These are phyloP conservation scores for Suillus subalutaceus DNA, from an alignment of 768 basidiomycete genomes.

Conservation along the genomic window DNA sequence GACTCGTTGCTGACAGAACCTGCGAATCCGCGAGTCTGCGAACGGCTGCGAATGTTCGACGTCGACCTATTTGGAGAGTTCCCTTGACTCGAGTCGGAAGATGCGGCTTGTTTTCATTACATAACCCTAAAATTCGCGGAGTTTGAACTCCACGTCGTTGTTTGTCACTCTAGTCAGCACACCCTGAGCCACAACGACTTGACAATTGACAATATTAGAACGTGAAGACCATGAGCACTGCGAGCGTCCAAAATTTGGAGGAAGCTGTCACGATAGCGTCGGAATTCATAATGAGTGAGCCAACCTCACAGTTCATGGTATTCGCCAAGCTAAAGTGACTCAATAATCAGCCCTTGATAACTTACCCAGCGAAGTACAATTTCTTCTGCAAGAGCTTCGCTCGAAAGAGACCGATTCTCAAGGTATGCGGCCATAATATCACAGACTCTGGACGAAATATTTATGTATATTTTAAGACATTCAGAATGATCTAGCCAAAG, in stretches of 20 bases:
- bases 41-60: background rate
- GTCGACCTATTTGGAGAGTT: background rate
- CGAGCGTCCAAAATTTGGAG: constrained; percentile 43
- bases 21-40: no score
- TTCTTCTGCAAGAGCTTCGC: constrained; percentile 51
- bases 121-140: background rate
- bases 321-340: background rate
- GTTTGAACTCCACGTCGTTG: background rate
- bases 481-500: constrained; percentile 46
- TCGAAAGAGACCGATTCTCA: constrained; percentile 46
- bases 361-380: constrained; percentile 50
- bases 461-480: constrained; percentile 36
- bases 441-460: background rate
- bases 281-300: constrained; percentile 52
- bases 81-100: background rate
- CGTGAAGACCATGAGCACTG: constrained; percentile 30
- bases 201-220: background rate
- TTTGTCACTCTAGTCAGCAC: background rate
- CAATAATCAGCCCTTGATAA: constrained; percentile 49
- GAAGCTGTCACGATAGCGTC: constrained; percentile 52
- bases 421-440: constrained; percentile 29
- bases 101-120: background rate
- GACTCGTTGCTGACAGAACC: background rate
- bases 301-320: background rate
- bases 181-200: background rate